Evolutionary conservation across 306 rosid genomes (phyloP).

Genomic region (Purshia tridentata): DNA sequence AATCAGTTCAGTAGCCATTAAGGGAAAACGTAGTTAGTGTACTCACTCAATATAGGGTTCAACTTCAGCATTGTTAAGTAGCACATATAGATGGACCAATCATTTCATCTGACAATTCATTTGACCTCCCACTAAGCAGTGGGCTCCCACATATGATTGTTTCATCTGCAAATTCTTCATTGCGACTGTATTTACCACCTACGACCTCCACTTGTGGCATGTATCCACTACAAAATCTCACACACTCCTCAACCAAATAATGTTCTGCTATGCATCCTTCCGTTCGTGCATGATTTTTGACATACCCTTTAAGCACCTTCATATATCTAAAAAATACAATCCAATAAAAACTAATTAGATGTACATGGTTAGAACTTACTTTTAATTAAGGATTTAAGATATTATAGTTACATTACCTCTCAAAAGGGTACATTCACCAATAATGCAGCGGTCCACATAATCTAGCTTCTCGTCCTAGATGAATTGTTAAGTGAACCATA

Average conservation of each 20-base stretch:
- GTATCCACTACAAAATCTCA: not conserved
- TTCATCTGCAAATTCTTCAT: not conserved
- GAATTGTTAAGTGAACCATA: not conserved
- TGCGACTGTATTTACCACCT: not conserved
- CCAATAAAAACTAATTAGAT: not conserved
- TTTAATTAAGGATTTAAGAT: not conserved
- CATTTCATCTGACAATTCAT: not conserved
- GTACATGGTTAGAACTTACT: not conserved
- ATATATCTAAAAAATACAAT: not conserved
- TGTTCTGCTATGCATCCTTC: not conserved
- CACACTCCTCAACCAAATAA: not conserved
- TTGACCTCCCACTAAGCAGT: no score
- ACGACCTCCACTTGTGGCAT: not conserved
- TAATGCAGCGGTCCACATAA: not conserved
- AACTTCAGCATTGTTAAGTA: not conserved
- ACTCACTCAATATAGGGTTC: not conserved
- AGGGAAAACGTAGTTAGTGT: no score
- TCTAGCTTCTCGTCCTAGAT: not conserved
- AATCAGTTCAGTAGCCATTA: not conserved
- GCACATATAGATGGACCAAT: not conserved
- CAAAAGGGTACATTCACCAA: not conserved
- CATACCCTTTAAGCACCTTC: not conserved
- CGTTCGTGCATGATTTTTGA: not conserved
- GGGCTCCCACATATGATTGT: no score
- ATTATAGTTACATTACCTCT: not conserved